Percentiles rank a stretch among this genome's conserved stretches.
These are phyloP conservation scores for Sicyos baderoa DNA, from an alignment of 306 rosid species.

Conservation along the genomic window DNA sequence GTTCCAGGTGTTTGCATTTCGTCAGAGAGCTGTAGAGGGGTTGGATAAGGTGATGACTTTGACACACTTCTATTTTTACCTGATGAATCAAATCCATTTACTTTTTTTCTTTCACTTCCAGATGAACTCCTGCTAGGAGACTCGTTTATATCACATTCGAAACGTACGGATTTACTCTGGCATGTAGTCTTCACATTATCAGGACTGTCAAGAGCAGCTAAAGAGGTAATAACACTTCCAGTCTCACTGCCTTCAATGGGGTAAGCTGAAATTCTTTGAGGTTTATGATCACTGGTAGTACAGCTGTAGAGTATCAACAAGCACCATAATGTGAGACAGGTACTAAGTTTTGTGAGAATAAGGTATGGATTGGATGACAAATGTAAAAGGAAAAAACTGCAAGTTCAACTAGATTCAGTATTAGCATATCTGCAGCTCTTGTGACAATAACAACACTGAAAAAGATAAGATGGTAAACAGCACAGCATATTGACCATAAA, in stretches of 20 bases:
- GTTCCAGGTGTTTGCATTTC: constrained; percentile 98
- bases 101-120: constrained; percentile 30
- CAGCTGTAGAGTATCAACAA: constrained; percentile 24
- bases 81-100: constrained; percentile 16
- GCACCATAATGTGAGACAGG: constrained; percentile 8
- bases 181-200: constrained; percentile 32
- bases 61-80: constrained; percentile 27
- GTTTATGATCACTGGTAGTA: constrained; percentile 23
- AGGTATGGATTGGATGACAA: not conserved
- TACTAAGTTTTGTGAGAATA: not conserved
- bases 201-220: constrained; percentile 18
- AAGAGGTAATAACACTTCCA: constrained; percentile 19
- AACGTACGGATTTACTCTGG: constrained; percentile 66
- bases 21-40: constrained; percentile 67
- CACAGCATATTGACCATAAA: not conserved
- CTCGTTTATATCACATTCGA: constrained; percentile 45
- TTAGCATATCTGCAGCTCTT: not conserved
- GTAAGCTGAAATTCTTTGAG: constrained; percentile 19
- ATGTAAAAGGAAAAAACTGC: not conserved
- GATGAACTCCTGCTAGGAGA: constrained; percentile 45
- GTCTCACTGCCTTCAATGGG: constrained; percentile 26
- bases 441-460: not conserved
- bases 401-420: constrained; percentile 8
- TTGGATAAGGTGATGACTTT: constrained; percentile 57
- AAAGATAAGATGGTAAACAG: not conserved